phyloP scores from a whole-genome alignment of 2,329 filamentous ascomycete genomes.

The Bipolaris cookei region DNA sequence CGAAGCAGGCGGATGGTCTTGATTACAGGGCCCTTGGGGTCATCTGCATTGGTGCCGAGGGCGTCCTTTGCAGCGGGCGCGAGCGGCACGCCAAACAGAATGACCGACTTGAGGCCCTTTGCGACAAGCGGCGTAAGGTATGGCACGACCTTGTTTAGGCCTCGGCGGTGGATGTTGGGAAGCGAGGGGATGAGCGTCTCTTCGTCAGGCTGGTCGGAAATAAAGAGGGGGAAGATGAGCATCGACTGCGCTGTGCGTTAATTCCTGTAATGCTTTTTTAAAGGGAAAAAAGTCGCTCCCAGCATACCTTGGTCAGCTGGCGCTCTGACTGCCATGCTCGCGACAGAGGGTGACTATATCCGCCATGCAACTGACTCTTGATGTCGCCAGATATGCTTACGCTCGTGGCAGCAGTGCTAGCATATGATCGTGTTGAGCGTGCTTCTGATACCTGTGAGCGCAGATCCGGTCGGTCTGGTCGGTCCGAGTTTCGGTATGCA shows the following conservation, averaged over 20 bases:
- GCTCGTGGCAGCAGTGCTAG: slow-evolving; percentile 59
- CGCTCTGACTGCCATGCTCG: slow-evolving; percentile 60
- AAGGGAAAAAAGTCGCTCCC: slow-evolving; percentile 2
- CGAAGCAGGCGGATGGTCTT: slow-evolving; percentile 82
- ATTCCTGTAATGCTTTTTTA: slow-evolving; percentile 10
- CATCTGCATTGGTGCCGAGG: slow-evolving; percentile 88
- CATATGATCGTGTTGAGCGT: slow-evolving; percentile 56
- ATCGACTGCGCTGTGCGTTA: slow-evolving; percentile 70
- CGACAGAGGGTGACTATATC: slow-evolving; percentile 59
- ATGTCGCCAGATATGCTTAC: slow-evolving; percentile 61
- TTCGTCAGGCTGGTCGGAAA: slow-evolving; percentile 93
- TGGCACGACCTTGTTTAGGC: slow-evolving; percentile 82
- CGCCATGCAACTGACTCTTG: slow-evolving; percentile 59
- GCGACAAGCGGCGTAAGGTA: slow-evolving; percentile 85
- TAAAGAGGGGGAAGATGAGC: slow-evolving; percentile 97
- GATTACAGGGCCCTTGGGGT: slow-evolving; percentile 91
- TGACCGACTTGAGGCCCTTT: slow-evolving; percentile 90
- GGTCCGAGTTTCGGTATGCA: slow-evolving; percentile 54
- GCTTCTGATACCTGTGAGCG: slow-evolving; percentile 56
- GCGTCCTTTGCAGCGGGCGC: slow-evolving; percentile 83
- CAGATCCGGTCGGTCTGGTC: slow-evolving; percentile 46
- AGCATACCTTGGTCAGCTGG: slow-evolving; percentile 57
- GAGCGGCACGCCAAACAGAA: slow-evolving; percentile 93
- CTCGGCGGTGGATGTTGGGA: slow-evolving; percentile 86
- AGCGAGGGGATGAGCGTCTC: slow-evolving; percentile 88